Conservation (phyloP, 352 stramenopile species). For the Globisporangium spinosum region DNA sequence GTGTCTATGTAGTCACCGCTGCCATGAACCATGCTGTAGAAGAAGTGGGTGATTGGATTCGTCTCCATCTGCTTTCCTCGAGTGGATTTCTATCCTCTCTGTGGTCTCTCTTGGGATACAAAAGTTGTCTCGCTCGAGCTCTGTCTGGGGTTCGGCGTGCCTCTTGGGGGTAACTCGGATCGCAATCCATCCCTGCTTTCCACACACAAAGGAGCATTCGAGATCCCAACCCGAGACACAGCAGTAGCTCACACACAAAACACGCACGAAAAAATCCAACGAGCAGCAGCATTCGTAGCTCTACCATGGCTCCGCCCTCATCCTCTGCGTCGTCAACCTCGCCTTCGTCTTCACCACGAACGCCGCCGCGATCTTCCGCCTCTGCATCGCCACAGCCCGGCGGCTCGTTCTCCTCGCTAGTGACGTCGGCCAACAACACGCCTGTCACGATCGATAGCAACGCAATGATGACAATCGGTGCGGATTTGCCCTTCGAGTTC, state of each 20-base stretch:
- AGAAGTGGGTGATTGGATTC: constrained; percentile 4
- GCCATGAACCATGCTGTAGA: constrained; percentile 19
- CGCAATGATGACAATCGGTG: constrained; percentile 5
- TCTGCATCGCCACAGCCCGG: neutral
- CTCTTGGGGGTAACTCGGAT: constrained; percentile 4
- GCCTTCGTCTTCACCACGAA: neutral
- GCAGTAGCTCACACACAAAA: neutral
- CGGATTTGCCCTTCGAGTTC: constrained; percentile 14
- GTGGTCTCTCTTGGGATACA: neutral
- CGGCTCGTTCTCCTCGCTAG: neutral
- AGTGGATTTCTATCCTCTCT: neutral
- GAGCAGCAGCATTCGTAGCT: constrained; percentile 9
- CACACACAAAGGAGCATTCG: neutral
- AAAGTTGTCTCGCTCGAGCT: neutral
- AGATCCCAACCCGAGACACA: constrained; percentile 1
- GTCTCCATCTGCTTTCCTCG: constrained; percentile 2
- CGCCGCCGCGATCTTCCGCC: neutral
- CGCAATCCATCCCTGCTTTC: constrained; percentile 4
- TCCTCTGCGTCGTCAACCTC: neutral
- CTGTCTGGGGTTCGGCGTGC: constrained; percentile 5
- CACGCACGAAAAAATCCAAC: constrained; percentile 13
- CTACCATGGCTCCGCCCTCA: constrained; percentile 6
- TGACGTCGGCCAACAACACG: constrained; percentile 2
- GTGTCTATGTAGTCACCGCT: constrained; percentile 2
- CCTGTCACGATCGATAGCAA: neutral